Evolutionary conservation across 805 yeast species (phyloP).

Genomic region (Priceomyces fermenticarens): DNA sequence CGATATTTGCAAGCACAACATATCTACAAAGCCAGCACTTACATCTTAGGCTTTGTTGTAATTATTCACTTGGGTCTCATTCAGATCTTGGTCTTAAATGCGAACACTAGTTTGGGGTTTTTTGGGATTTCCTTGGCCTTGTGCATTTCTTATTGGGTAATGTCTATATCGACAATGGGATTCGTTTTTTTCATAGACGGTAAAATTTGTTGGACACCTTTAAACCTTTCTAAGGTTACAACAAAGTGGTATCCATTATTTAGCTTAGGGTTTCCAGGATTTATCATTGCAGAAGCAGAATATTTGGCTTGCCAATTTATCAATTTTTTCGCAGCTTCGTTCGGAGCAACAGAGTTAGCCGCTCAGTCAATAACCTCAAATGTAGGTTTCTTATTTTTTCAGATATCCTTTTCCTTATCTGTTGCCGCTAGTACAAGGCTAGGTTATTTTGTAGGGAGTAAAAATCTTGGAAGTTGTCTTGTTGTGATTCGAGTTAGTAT

Average conservation of each 20-base stretch:
- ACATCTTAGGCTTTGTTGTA: slow-evolving; percentile 60
- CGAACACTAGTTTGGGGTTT: slow-evolving; percentile 68
- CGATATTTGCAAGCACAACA: slow-evolving; percentile 84
- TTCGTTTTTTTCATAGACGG: slow-evolving; percentile 36
- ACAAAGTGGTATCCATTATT: slow-evolving; percentile 39
- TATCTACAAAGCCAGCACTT: slow-evolving; percentile 80
- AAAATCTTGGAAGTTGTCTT: slow-evolving; percentile 29
- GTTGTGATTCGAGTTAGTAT: slow-evolving; percentile 35
- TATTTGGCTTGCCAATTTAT: slow-evolving; percentile 41
- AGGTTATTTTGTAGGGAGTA: slow-evolving; percentile 37
- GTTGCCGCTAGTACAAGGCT: slow-evolving; percentile 40
- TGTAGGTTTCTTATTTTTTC: slow-evolving; percentile 35
- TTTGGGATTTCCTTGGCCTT: slow-evolving; percentile 81
- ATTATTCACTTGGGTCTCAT: slow-evolving; percentile 68
- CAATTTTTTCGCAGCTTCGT: slow-evolving; percentile 40
- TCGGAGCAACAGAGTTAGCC: slow-evolving; percentile 39
- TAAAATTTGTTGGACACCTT: slow-evolving; percentile 37
- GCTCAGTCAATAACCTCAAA: slow-evolving; percentile 43
- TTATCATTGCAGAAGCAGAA: slow-evolving; percentile 44
- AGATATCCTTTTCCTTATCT: slow-evolving; percentile 40
- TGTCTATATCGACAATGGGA: slow-evolving; percentile 28
- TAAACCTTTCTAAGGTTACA: slow-evolving; percentile 17
- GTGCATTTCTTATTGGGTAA: slow-evolving; percentile 68
- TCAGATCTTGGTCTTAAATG: slow-evolving; percentile 73
- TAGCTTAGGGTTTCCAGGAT: slow-evolving; percentile 50